Evolutionary conservation across 2,329 filamentous ascomycete species (phyloP).

Genomic region (Beauveria sp.): DNA sequence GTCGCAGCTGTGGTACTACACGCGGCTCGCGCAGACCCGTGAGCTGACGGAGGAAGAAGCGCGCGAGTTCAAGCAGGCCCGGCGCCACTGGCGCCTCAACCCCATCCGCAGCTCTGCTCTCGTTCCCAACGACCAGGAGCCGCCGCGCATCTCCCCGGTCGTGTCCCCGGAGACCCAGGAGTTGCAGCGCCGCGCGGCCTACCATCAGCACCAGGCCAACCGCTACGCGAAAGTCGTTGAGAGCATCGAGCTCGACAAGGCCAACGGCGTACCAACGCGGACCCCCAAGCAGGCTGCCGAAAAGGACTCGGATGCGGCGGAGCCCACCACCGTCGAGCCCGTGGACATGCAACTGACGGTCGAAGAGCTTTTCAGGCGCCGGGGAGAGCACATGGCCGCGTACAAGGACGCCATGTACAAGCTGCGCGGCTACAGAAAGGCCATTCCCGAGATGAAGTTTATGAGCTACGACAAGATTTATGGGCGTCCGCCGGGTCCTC

Average conservation of each 20-base stretch:
- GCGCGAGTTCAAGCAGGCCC: conserved; percentile 28
- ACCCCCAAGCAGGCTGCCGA: background rate
- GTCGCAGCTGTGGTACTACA: conserved; percentile 27
- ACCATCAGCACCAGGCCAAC: conserved; percentile 24
- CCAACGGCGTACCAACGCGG: conserved; percentile 4
- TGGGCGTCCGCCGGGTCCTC: conserved; percentile 13
- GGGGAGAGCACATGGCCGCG: conserved; percentile 18
- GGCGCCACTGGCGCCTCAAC: conserved; percentile 24
- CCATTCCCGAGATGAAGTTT: conserved; percentile 22
- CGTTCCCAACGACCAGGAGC: conserved; percentile 16
- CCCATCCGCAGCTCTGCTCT: conserved; percentile 18
- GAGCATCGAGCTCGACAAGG: conserved; percentile 17
- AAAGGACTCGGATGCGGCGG: background rate
- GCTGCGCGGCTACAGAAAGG: conserved; percentile 19
- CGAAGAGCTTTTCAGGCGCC: conserved; percentile 19
- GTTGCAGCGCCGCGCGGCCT: conserved; percentile 21
- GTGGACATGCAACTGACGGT: background rate
- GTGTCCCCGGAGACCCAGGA: conserved; percentile 18
- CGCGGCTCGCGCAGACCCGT: conserved; percentile 22
- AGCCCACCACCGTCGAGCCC: background rate
- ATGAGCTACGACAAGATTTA: conserved; percentile 23
- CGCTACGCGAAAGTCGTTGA: conserved; percentile 19
- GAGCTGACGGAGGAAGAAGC: conserved; percentile 25
- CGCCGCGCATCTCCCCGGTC: conserved; percentile 12
- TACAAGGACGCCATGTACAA: conserved; percentile 22